A percentile compares a stretch with the other conserved stretches of the same genome.
Evolutionary conservation across 2,329 filamentous ascomycete species (phyloP).

Genomic region (Trichoderma atrobrunneum): DNA sequence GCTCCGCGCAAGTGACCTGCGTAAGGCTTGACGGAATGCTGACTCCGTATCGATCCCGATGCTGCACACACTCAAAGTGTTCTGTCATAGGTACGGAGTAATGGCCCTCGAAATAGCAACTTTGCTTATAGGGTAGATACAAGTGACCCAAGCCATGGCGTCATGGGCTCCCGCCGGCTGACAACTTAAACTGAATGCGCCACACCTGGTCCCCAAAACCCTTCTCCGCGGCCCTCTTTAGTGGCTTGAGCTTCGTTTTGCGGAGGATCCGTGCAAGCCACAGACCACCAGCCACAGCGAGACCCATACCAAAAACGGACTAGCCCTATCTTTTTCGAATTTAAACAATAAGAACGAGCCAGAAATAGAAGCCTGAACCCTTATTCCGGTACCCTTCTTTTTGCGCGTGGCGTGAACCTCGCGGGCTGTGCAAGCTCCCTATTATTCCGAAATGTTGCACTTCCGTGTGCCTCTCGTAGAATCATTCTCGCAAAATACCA

Average conservation of each 20-base stretch:
- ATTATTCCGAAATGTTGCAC: neutral
- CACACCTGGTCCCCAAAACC: neutral
- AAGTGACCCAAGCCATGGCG: neutral
- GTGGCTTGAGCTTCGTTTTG: neutral
- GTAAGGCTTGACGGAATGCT: neutral
- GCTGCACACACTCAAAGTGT: neutral
- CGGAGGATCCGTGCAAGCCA: neutral
- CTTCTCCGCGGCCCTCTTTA: neutral
- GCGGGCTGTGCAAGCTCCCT: neutral
- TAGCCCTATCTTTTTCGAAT: neutral
- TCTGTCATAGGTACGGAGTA: neutral
- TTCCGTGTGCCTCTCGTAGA: neutral
- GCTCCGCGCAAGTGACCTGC: neutral
- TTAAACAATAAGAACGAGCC: neutral
- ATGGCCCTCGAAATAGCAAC: neutral
- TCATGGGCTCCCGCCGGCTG: conserved; percentile 1
- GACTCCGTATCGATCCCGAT: neutral
- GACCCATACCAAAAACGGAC: neutral
- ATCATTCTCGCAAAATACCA: neutral
- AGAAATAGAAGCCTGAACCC: conserved; percentile 1
- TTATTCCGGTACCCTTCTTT: neutral
- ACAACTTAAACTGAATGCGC: neutral
- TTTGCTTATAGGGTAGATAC: neutral
- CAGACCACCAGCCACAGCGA: neutral
- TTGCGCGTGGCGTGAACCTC: neutral